Percentiles rank a stretch among this genome's conserved stretches.
Conservation (phyloP, 305 asterid genomes). For the Fraxinus baroniana region DNA sequence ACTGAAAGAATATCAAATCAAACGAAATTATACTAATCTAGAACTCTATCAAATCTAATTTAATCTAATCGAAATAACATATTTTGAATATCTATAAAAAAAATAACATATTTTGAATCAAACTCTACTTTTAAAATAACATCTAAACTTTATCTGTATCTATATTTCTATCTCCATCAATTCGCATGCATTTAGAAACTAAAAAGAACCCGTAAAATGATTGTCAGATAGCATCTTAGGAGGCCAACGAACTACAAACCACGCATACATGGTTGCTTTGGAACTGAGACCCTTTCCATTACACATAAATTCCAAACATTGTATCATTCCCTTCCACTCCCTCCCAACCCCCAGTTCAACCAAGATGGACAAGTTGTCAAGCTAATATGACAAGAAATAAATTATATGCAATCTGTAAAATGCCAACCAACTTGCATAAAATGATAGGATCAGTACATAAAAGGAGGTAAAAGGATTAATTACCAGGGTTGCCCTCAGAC, state of each 20-base stretch:
- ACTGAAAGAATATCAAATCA: neutral
- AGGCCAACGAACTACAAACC: neutral
- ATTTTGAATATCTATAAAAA: no score
- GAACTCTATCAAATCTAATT: neutral
- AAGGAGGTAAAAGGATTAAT: slow-evolving; percentile 27
- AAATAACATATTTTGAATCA: no score
- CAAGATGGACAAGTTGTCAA: neutral
- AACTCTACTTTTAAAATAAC: neutral
- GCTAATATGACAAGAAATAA: neutral
- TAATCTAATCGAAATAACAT: neutral
- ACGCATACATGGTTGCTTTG: neutral
- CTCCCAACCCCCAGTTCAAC: neutral
- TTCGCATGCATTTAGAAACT: neutral
- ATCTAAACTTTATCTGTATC: neutral
- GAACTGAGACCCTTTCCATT: neutral
- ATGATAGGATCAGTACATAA: slow-evolving; percentile 16
- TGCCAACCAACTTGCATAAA: slow-evolving; percentile 13
- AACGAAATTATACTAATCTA: neutral
- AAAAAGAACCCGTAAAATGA: slow-evolving; percentile 1
- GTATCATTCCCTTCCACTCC: neutral
- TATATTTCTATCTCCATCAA: neutral
- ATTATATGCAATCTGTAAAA: neutral
- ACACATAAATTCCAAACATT: neutral
- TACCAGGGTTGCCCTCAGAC: slow-evolving; percentile 87
- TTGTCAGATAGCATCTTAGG: slow-evolving; percentile 3